phyloP scores from a whole-genome alignment of 345 rosid species.

The Brassica rapa region DNA sequence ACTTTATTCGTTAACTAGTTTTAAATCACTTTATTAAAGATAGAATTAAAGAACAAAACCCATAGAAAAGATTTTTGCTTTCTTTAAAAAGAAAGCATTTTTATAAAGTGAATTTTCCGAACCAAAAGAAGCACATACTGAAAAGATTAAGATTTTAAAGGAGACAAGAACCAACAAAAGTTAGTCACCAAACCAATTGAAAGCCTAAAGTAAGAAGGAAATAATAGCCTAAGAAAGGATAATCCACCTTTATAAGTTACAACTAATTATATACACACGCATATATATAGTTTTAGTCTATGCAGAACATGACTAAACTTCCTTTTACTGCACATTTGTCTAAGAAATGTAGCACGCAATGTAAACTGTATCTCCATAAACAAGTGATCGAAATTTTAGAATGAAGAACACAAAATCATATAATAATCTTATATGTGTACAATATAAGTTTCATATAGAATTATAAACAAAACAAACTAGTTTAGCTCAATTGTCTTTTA shows the following conservation, averaged over 20 bases:
- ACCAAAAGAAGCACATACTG: conserved; percentile 36
- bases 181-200: conserved; percentile 47
- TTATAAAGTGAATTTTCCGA: conserved; percentile 30
- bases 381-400: conserved; percentile 16
- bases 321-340: conserved; percentile 9
- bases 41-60: conserved; percentile 39
- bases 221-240: conserved; percentile 27
- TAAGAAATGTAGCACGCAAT: conserved; percentile 31
- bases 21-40: conserved; percentile 51
- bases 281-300: conserved; percentile 4
- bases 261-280: conserved; percentile 1
- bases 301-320: conserved; percentile 19
- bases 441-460: neutral
- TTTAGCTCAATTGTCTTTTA: neutral
- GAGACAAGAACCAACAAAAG: conserved; percentile 41
- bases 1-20: conserved; percentile 44
- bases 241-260: conserved; percentile 36
- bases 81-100: conserved; percentile 26
- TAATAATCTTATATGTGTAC: neutral
- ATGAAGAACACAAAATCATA: conserved; percentile 3
- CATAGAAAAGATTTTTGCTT: conserved; percentile 44
- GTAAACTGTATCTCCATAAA: conserved; percentile 4
- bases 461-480: neutral
- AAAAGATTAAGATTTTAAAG: conserved; percentile 39
- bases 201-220: conserved; percentile 34